Evolutionary conservation across 208 protist species (phyloP).

Genomic region (Leptomonas pyrrhocoris): DNA sequence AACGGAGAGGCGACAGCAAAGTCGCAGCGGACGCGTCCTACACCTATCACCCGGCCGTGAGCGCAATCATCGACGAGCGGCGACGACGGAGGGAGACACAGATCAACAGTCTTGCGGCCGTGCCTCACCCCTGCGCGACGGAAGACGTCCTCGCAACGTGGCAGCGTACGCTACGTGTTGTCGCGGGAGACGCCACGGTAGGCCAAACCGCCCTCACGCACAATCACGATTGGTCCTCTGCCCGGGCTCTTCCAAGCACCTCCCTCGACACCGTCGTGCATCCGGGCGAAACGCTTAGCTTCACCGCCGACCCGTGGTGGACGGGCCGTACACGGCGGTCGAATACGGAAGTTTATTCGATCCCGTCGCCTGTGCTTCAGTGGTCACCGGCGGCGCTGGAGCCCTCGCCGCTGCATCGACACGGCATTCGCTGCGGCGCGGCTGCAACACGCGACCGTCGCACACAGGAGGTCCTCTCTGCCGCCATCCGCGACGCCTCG

Average conservation of each 20-base stretch:
- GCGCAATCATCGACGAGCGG: slow-evolving; percentile 7
- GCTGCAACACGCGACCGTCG: neutral
- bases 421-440: slow-evolving; percentile 17
- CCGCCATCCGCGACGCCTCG: slow-evolving; percentile 22
- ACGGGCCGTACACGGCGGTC: neutral
- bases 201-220: neutral
- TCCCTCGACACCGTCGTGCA: neutral
- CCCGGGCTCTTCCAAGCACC: neutral
- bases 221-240: neutral
- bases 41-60: slow-evolving; percentile 28
- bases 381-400: neutral
- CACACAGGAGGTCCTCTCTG: slow-evolving; percentile 17
- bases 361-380: neutral
- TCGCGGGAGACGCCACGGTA: slow-evolving; percentile 4
- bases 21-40: neutral
- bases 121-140: neutral
- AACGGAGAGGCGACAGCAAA: neutral
- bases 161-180: slow-evolving; percentile 14
- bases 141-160: slow-evolving; percentile 15
- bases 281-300: neutral
- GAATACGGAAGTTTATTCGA: neutral
- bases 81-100: neutral
- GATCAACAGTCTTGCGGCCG: neutral
- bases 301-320: neutral
- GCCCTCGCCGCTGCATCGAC: neutral